Conservation (phyloP, 192 early-diverging fungal species). For the Backusella circina region DNA sequence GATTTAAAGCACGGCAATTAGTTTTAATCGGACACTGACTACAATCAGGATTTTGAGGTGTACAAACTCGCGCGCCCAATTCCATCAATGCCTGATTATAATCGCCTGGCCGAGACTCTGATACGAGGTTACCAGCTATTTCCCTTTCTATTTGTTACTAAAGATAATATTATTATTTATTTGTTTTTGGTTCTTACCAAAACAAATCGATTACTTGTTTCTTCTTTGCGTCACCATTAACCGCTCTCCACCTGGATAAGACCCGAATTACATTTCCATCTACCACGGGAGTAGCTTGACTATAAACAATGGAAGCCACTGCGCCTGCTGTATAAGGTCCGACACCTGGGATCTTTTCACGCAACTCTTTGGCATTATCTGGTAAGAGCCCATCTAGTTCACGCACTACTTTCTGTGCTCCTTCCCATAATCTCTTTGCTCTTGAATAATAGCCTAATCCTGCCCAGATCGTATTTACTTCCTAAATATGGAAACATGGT, state of each 20-base stretch:
- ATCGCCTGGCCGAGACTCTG: slow-evolving; percentile 57
- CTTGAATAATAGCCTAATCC: slow-evolving; percentile 81
- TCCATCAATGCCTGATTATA: slow-evolving; percentile 85
- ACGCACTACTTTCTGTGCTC: slow-evolving; percentile 53
- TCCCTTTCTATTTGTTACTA: slow-evolving; percentile 30
- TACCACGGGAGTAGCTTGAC: slow-evolving; percentile 56
- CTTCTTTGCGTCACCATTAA: slow-evolving; percentile 63
- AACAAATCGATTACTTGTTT: slow-evolving; percentile 51
- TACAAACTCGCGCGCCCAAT: slow-evolving; percentile 71
- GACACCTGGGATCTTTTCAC: slow-evolving; percentile 62
- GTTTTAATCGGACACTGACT: slow-evolving; percentile 54
- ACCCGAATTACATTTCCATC: slow-evolving; percentile 82
- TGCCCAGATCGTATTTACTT: slow-evolving; percentile 63
- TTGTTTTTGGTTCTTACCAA: slow-evolving; percentile 42
- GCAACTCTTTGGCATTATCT: slow-evolving; percentile 43
- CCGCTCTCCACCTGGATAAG: slow-evolving; percentile 54
- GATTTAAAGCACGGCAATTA: slow-evolving; percentile 56
- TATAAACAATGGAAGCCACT: slow-evolving; percentile 67
- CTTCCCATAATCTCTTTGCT: slow-evolving; percentile 63
- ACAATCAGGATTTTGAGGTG: slow-evolving; percentile 63
- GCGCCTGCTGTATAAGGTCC: slow-evolving; percentile 75
- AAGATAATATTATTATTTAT: background rate
- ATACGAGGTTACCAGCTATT: slow-evolving; percentile 53
- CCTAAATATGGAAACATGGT: background rate
- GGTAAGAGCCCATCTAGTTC: slow-evolving; percentile 56